Percentiles rank a stretch among this genome's conserved stretches.
Evolutionary conservation across 176 grass and related monocot genomes (phyloP).

Genomic region (Chloris gayana): DNA sequence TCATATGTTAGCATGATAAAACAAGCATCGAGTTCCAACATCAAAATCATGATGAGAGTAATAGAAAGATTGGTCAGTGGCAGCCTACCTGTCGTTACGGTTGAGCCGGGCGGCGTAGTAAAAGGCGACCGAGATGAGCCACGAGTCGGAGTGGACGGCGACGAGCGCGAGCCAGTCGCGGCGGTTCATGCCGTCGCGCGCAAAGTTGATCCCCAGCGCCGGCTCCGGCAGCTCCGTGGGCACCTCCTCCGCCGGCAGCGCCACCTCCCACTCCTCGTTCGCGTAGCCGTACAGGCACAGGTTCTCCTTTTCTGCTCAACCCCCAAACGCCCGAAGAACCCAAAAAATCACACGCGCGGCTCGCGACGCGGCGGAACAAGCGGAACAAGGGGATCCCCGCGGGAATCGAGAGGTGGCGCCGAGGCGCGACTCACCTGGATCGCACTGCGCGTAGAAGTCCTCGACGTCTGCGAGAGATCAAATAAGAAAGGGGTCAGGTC

Average conservation of each 20-base stretch:
- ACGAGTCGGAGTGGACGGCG: constrained; percentile 78
- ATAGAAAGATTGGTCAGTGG: background rate
- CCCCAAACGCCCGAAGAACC: constrained; percentile 24
- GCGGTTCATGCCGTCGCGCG: constrained; percentile 79
- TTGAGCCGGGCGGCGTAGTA: constrained; percentile 62
- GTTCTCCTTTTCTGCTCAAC: constrained; percentile 67
- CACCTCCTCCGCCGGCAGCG: constrained; percentile 82
- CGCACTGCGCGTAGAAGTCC: background rate
- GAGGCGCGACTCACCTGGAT: background rate
- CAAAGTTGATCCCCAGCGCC: constrained; percentile 82
- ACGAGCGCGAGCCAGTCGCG: constrained; percentile 76
- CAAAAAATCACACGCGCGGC: background rate
- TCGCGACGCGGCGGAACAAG: too few species aligned
- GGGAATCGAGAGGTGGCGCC: background rate
- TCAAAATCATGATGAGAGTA: background rate
- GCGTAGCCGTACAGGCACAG: constrained; percentile 74
- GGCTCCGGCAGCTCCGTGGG: constrained; percentile 82
- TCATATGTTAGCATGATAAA: background rate
- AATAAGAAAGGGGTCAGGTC: background rate
- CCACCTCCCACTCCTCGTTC: constrained; percentile 70
- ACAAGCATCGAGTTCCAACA: background rate
- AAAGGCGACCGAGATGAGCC: constrained; percentile 73
- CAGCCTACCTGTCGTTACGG: constrained; percentile 54
- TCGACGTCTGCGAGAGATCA: constrained; percentile 57
- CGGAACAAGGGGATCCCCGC: constrained; percentile 10